phyloP scores from a whole-genome alignment of 305 asterid species.

The Stenogyne calaminthoides region DNA sequence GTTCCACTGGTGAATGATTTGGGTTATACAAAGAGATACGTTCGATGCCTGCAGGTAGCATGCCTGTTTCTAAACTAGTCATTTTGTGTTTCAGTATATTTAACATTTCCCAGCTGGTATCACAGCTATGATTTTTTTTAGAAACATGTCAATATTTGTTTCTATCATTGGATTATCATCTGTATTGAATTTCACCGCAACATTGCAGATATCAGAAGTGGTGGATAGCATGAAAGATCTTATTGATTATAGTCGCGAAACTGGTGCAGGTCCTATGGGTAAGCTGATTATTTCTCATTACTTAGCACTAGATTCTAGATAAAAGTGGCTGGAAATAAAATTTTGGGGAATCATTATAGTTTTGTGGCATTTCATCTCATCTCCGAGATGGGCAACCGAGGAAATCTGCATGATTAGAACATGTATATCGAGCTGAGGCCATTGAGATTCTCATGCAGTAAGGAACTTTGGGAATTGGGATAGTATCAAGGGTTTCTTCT shows the following conservation, averaged over 20 bases:
- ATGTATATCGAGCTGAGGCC: not conserved
- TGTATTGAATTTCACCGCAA: not conserved
- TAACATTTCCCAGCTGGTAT: not conserved
- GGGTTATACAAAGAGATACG: constrained; percentile 96
- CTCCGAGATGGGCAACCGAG: not conserved
- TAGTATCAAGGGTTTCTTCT: not conserved
- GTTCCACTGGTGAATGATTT: constrained; percentile 96
- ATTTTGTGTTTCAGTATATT: constrained; percentile 17
- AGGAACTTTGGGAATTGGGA: not conserved
- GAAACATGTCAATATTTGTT: constrained; percentile 2
- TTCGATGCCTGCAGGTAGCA: constrained; percentile 93
- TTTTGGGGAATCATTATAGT: not conserved
- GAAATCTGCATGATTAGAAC: not conserved
- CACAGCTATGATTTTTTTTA: not conserved
- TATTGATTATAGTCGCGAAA: constrained; percentile 77
- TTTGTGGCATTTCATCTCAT: not conserved
- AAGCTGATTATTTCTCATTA: constrained; percentile 30
- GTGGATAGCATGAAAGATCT: constrained; percentile 94
- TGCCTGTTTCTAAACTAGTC: constrained; percentile 1
- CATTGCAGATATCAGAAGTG: constrained; percentile 85
- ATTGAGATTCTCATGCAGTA: not conserved
- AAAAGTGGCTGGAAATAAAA: constrained; percentile 1
- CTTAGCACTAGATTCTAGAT: constrained; percentile 1
- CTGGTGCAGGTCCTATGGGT: constrained; percentile 86
- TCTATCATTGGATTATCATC: constrained; percentile 2